A percentile compares a stretch with the other conserved stretches of the same genome.
Conservation (phyloP, 2,329 filamentous ascomycete genomes). For the Myriosclerotinia duriaeana region DNA sequence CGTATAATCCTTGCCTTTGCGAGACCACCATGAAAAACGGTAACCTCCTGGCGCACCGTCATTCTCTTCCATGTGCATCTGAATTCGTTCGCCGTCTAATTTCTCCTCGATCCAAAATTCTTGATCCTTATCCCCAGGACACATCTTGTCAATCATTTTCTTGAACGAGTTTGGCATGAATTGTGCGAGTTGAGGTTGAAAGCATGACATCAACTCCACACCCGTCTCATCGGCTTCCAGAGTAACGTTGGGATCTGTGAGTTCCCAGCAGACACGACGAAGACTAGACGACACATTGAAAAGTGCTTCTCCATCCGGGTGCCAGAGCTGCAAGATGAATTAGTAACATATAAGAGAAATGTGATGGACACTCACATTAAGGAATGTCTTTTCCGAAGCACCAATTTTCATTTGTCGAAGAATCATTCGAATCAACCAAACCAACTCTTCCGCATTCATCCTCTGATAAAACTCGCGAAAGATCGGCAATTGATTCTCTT, state of each 20-base stretch:
- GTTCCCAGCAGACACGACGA: slow-evolving; percentile 89
- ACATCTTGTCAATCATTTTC: slow-evolving; percentile 70
- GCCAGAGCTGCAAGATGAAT: slow-evolving; percentile 64
- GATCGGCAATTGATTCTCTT: slow-evolving; percentile 80
- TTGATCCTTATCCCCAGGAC: slow-evolving; percentile 59
- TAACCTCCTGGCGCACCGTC: slow-evolving; percentile 64
- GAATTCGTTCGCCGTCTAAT: slow-evolving; percentile 94
- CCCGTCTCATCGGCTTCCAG: slow-evolving; percentile 74
- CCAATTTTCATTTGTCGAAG: slow-evolving; percentile 72
- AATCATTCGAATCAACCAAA: slow-evolving; percentile 93
- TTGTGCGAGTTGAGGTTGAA: slow-evolving; percentile 91
- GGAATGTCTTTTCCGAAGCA: slow-evolving; percentile 84
- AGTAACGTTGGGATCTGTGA: slow-evolving; percentile 70
- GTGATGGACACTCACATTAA: slow-evolving; percentile 50
- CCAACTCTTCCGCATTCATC: slow-evolving; percentile 92
- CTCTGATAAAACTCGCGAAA: slow-evolving; percentile 80
- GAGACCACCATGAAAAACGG: slow-evolving; percentile 85
- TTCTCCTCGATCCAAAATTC: slow-evolving; percentile 99
- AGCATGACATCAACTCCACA: slow-evolving; percentile 86
- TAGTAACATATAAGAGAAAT: not conserved
- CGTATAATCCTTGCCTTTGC: slow-evolving; percentile 94
- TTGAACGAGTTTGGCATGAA: slow-evolving; percentile 84
- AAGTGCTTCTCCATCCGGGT: slow-evolving; percentile 71
- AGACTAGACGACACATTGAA: slow-evolving; percentile 92
- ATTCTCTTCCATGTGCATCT: slow-evolving; percentile 86